phyloP scores from a whole-genome alignment of 2,329 filamentous ascomycete species.

The Pseudophaeomoniella oleicola region DNA sequence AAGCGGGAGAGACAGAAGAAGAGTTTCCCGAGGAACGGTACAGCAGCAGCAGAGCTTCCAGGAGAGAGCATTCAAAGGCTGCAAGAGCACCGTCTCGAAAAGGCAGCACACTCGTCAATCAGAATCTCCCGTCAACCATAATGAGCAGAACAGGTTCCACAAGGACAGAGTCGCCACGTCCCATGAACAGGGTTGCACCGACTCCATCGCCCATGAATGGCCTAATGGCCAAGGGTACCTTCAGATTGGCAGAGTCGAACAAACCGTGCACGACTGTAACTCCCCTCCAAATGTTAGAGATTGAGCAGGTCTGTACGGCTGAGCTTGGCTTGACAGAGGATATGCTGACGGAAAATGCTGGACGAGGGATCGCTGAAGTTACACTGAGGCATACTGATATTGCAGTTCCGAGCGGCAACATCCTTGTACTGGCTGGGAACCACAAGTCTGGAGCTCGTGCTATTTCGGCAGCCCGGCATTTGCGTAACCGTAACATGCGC shows the following conservation, averaged over 20 bases:
- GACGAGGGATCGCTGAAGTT: slow-evolving; percentile 74
- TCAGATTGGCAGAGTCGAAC: slow-evolving; percentile 40
- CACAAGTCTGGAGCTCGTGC: slow-evolving; percentile 78
- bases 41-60: slow-evolving; percentile 31
- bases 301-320: slow-evolving; percentile 80
- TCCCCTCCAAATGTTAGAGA: slow-evolving; percentile 74
- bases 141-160: slow-evolving; percentile 2
- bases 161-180: slow-evolving; percentile 10
- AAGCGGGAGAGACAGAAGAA: slow-evolving; percentile 48
- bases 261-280: slow-evolving; percentile 43
- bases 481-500: slow-evolving; percentile 68
- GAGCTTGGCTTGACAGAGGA: slow-evolving; percentile 79
- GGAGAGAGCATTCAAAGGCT: slow-evolving; percentile 24
- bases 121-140: slow-evolving; percentile 19
- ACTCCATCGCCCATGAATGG: slow-evolving; percentile 28
- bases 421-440: slow-evolving; percentile 85
- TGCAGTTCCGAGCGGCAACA: slow-evolving; percentile 5
- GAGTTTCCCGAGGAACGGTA: slow-evolving; percentile 22
- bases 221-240: slow-evolving; percentile 20
- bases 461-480: slow-evolving; percentile 70
- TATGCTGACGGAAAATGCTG: slow-evolving; percentile 83
- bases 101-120: slow-evolving; percentile 25
- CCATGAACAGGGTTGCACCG: slow-evolving; percentile 6
- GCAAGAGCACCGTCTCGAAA: slow-evolving; percentile 23
- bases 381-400: slow-evolving; percentile 47